phyloP scores from a whole-genome alignment of 495 filamentous ascomycete genomes.

The Xanthoparmelia taractica region DNA sequence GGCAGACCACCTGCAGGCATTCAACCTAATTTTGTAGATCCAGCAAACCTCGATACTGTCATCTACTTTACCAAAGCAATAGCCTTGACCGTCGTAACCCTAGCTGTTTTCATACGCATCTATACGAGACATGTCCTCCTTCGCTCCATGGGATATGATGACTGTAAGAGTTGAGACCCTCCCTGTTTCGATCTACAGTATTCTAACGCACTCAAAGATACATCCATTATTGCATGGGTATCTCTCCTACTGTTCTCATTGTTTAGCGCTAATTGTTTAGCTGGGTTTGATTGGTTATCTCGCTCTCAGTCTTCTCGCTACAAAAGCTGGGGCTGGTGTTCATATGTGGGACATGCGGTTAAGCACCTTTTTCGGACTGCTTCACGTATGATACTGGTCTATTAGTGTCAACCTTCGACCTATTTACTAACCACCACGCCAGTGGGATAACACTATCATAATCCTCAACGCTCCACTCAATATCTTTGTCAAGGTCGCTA shows the following conservation, averaged over 20 bases:
- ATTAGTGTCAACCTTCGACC: background rate
- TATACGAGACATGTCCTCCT: conserved; percentile 2
- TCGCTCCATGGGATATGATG: conserved; percentile 9
- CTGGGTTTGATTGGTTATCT: background rate
- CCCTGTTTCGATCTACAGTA: background rate
- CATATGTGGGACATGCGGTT: conserved; percentile 21
- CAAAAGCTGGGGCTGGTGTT: conserved; percentile 1
- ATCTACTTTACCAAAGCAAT: too few species aligned
- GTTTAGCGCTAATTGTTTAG: background rate
- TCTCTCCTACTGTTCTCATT: background rate
- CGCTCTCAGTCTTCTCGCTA: background rate
- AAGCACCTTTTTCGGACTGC: conserved; percentile 15
- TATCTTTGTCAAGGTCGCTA: conserved; percentile 18
- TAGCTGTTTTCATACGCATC: conserved; percentile 1
- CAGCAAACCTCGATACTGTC: background rate
- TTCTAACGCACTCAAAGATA: background rate
- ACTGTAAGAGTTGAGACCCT: conserved; percentile 1
- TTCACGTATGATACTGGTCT: conserved; percentile 9
- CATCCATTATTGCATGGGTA: background rate
- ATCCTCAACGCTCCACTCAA: conserved; percentile 7
- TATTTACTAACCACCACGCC: background rate
- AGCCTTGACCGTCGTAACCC: background rate
- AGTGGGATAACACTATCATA: background rate
- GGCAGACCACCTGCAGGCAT: background rate
- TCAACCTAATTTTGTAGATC: background rate